phyloP scores from a whole-genome alignment of 2,329 filamentous ascomycete genomes.

The Balansia obtecta region DNA sequence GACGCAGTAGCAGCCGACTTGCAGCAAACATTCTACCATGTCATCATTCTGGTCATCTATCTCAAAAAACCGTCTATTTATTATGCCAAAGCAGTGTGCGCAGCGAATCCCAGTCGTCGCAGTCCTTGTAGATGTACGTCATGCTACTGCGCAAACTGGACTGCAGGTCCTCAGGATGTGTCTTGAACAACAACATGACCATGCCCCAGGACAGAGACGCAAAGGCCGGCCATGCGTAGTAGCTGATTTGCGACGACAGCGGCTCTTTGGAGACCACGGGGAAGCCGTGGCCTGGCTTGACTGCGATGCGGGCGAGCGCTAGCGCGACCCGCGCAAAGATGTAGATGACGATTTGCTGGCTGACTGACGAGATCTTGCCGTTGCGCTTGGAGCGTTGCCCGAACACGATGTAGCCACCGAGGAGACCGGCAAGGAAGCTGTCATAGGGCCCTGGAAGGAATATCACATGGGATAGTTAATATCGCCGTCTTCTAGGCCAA shows the following conservation, averaged over 20 bases:
- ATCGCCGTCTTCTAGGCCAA: neutral
- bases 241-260: slow-evolving; percentile 37
- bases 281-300: slow-evolving; percentile 49
- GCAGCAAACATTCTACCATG: neutral
- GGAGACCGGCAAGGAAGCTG: slow-evolving; percentile 70
- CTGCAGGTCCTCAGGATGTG: slow-evolving; percentile 85
- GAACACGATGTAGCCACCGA: slow-evolving; percentile 90
- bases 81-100: slow-evolving; percentile 82
- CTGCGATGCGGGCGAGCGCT: slow-evolving; percentile 68
- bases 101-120: slow-evolving; percentile 79
- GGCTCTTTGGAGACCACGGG: slow-evolving; percentile 36
- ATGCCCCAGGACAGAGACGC: slow-evolving; percentile 81
- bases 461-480: neutral
- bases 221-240: slow-evolving; percentile 86
- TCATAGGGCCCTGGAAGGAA: slow-evolving; percentile 52
- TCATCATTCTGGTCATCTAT: neutral
- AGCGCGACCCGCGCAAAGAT: slow-evolving; percentile 87
- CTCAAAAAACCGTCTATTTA: slow-evolving; percentile 28
- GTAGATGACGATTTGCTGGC: slow-evolving; percentile 96
- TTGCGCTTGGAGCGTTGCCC: slow-evolving; percentile 50
- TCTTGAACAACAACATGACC: slow-evolving; percentile 92
- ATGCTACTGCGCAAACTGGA: slow-evolving; percentile 87
- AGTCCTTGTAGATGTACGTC: slow-evolving; percentile 91
- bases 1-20: neutral
- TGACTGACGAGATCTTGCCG: slow-evolving; percentile 65